Evolutionary conservation across 495 filamentous ascomycete genomes (phyloP).

Genomic region (Talaromyces ruber): DNA sequence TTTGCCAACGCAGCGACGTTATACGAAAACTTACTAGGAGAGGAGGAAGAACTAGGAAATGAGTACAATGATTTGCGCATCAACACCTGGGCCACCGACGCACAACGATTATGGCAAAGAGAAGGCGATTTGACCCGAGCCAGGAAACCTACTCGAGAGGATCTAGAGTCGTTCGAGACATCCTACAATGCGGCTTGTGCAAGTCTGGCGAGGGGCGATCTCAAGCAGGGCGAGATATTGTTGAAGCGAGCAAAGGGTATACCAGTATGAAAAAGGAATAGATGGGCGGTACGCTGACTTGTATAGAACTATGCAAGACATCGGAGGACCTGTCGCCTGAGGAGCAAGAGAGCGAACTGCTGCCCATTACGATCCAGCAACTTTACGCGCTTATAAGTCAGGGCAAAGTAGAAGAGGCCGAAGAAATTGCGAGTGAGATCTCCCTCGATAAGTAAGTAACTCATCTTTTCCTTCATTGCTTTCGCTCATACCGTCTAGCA

Average conservation of each 20-base stretch:
- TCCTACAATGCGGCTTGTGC: slow-evolving; percentile 88
- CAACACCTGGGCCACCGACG: slow-evolving; percentile 70
- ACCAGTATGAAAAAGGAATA: slow-evolving; percentile 3
- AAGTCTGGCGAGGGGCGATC: slow-evolving; percentile 72
- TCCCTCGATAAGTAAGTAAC: slow-evolving; percentile 49
- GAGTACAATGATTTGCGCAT: slow-evolving; percentile 85
- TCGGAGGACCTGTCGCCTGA: slow-evolving; percentile 76
- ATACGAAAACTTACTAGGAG: slow-evolving; percentile 54
- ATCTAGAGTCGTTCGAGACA: slow-evolving; percentile 87
- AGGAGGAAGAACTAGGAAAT: slow-evolving; percentile 38
- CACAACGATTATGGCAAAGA: slow-evolving; percentile 81
- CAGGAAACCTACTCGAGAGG: slow-evolving; percentile 58
- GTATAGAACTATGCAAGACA: slow-evolving; percentile 67
- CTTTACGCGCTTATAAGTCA: slow-evolving; percentile 67
- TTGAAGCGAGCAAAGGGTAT: slow-evolving; percentile 71
- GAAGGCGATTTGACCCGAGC: slow-evolving; percentile 40
- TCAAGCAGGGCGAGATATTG: slow-evolving; percentile 64
- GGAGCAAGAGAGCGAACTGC: slow-evolving; percentile 72
- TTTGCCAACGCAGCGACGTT: slow-evolving; percentile 63
- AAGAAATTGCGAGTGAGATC: slow-evolving; percentile 55
- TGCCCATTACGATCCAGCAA: slow-evolving; percentile 82
- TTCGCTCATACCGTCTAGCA: slow-evolving; percentile 36
- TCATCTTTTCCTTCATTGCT: slow-evolving; percentile 2
- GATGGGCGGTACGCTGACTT: slow-evolving; percentile 6
- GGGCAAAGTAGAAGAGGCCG: slow-evolving; percentile 68